These are phyloP conservation scores for Gracilariopsis chorda DNA, from an alignment of 23 red algal species.

Conservation along the genomic window DNA sequence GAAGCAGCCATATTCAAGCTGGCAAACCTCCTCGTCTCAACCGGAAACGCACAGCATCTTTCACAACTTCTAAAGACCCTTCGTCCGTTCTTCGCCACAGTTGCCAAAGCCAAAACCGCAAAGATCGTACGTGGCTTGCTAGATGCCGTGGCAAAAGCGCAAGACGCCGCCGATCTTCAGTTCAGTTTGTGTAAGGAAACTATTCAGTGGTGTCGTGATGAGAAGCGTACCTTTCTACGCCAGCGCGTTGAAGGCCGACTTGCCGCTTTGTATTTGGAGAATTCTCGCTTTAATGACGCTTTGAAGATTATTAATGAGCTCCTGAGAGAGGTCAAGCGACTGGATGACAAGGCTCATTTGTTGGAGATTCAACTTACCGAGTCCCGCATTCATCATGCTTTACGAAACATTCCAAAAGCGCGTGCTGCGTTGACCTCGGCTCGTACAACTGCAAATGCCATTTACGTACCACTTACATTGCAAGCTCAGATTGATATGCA, in stretches of 20 bases:
- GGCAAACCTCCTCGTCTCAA: slow-evolving; percentile 34
- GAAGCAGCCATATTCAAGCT: slow-evolving; percentile 61
- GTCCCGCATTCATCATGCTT: slow-evolving; percentile 85
- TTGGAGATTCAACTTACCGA: slow-evolving; percentile 97
- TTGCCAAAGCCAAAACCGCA: slow-evolving; percentile 95
- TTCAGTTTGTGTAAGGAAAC: slow-evolving; percentile 83
- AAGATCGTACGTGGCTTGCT: slow-evolving; percentile 91
- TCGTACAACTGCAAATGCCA: slow-evolving; percentile 95
- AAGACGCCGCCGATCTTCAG: slow-evolving; percentile 65
- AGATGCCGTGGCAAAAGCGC: slow-evolving; percentile 57
- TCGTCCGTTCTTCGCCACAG: slow-evolving; percentile 72
- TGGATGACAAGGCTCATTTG: slow-evolving; percentile 96
- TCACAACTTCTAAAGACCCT: slow-evolving; percentile 48
- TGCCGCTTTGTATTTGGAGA: slow-evolving; percentile 72
- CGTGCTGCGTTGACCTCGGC: slow-evolving; percentile 95
- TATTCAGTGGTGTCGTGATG: slow-evolving; percentile 91
- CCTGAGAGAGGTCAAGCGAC: slow-evolving; percentile 86
- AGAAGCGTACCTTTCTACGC: slow-evolving; percentile 98
- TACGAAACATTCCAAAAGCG: slow-evolving; percentile 93
- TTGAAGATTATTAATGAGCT: slow-evolving; percentile 84
- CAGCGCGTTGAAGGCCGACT: slow-evolving; percentile 95
- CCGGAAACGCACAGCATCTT: slow-evolving; percentile 43
- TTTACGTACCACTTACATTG: slow-evolving; percentile 93
- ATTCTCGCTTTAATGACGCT: slow-evolving; percentile 74
- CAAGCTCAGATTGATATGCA: slow-evolving; percentile 98